phyloP scores from a whole-genome alignment of 2,329 filamentous ascomycete genomes.

The Alternaria sp. region DNA sequence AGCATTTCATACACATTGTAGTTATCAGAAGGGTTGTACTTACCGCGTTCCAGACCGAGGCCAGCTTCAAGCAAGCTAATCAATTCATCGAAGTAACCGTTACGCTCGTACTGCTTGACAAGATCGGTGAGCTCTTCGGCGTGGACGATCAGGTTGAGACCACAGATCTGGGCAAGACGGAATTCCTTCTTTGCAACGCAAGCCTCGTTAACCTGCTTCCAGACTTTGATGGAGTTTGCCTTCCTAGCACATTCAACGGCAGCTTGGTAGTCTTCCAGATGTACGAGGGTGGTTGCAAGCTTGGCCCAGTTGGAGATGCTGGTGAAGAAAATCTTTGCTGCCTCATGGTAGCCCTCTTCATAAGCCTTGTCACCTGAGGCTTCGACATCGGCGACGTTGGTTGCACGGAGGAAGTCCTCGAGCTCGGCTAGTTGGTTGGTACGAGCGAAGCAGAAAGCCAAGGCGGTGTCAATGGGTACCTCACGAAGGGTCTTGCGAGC shows the following conservation, averaged over 20 bases:
- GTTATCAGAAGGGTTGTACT: neutral
- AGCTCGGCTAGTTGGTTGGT: slow-evolving; percentile 91
- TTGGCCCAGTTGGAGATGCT: slow-evolving; percentile 99
- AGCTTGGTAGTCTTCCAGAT: slow-evolving; percentile 95
- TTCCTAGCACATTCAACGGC: slow-evolving; percentile 98
- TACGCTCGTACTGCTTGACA: slow-evolving; percentile 95
- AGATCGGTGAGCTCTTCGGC: slow-evolving; percentile 93
- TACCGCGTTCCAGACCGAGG: slow-evolving; percentile 81
- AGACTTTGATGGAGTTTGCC: slow-evolving; percentile 98
- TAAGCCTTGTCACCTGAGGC: slow-evolving; percentile 98
- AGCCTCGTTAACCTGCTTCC: slow-evolving; percentile 97
- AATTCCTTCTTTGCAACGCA: slow-evolving; percentile 99
- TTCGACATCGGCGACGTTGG: slow-evolving; percentile 95
- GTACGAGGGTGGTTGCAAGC: slow-evolving; percentile 96
- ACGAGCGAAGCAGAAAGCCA: slow-evolving; percentile 93
- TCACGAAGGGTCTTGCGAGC: slow-evolving; percentile 96
- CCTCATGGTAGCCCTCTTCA: slow-evolving; percentile 90
- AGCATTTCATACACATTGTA: slow-evolving; percentile 7
- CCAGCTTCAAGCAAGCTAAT: slow-evolving; percentile 94
- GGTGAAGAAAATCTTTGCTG: slow-evolving; percentile 97
- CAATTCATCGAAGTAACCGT: slow-evolving; percentile 98
- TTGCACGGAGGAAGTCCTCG: slow-evolving; percentile 92
- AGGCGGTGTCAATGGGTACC: slow-evolving; percentile 88
- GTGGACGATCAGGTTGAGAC: slow-evolving; percentile 96
- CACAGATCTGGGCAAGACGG: slow-evolving; percentile 97